Evolutionary conservation across 2,329 filamentous ascomycete species (phyloP).

Genomic region (Lasiodiplodia sp.): DNA sequence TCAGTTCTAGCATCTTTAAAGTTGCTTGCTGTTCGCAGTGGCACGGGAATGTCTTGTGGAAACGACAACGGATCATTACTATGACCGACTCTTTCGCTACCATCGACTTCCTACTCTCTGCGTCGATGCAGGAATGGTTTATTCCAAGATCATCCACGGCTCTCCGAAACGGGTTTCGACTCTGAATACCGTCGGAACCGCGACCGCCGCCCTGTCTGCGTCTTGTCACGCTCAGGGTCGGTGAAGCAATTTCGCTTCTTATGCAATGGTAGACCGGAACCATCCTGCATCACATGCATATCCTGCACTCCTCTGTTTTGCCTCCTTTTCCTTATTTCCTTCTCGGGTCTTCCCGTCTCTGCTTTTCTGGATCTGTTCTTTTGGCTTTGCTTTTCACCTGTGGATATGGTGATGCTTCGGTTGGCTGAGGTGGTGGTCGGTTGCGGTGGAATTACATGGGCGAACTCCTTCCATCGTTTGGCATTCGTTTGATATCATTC

Average conservation of each 20-base stretch:
- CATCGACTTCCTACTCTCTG: background rate
- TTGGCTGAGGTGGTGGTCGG: conserved; percentile 9
- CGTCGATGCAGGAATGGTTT: background rate
- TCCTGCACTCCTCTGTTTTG: conserved; percentile 10
- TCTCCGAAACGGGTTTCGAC: background rate
- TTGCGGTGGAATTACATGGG: conserved; percentile 22
- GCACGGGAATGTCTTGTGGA: conserved; percentile 1
- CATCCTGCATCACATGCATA: conserved; percentile 27
- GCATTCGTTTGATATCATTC: conserved; percentile 28
- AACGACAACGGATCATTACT: conserved; percentile 1
- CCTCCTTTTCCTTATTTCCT: background rate
- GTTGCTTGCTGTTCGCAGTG: background rate
- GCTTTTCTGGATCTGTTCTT: background rate
- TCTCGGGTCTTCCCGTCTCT: conserved; percentile 1
- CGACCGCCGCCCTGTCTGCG: background rate
- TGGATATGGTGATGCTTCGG: conserved; percentile 24
- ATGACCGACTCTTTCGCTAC: conserved; percentile 7
- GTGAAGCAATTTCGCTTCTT: background rate
- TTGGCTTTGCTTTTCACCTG: conserved; percentile 17
- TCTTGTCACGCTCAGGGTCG: background rate
- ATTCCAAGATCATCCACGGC: conserved; percentile 2
- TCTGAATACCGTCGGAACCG: background rate
- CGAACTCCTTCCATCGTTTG: conserved; percentile 25
- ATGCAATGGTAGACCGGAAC: conserved; percentile 14
- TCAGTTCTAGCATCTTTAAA: background rate